Conservation (phyloP, 108 stramenopile genomes). For the Seminavis robusta region DNA sequence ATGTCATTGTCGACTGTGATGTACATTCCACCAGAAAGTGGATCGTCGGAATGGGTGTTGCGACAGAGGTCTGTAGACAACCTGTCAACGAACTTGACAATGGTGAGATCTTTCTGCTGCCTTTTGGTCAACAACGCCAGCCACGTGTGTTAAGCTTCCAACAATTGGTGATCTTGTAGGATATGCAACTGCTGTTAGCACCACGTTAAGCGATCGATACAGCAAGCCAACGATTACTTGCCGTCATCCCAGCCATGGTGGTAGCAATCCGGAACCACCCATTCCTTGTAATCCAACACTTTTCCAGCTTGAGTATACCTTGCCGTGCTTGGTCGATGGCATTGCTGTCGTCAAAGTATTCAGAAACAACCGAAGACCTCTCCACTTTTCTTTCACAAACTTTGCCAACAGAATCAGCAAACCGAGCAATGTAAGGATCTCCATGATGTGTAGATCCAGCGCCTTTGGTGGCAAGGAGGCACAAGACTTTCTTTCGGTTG, state of each 20-base stretch:
- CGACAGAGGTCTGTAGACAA: too few relatives aligned
- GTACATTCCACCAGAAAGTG: too few relatives aligned
- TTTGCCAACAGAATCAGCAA: constrained; percentile 1
- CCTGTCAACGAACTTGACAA: too few relatives aligned
- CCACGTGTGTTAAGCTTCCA: too few relatives aligned
- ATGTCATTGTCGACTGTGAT: too few relatives aligned
- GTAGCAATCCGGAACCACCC: constrained; percentile 14
- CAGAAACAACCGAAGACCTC: constrained; percentile 4
- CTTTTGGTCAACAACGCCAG: too few relatives aligned
- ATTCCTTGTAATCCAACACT: constrained; percentile 8
- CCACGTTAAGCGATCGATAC: too few relatives aligned
- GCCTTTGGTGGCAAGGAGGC: constrained; percentile 2
- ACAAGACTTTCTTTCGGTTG: constrained; percentile 1
- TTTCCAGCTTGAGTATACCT: constrained; percentile 11
- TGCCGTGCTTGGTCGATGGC: constrained; percentile 18
- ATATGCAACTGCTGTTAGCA: too few relatives aligned
- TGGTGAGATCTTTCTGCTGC: too few relatives aligned
- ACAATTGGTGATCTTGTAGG: too few relatives aligned
- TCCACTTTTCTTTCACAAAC: background rate
- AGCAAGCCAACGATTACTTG: too few relatives aligned
- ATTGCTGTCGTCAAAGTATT: constrained; percentile 8
- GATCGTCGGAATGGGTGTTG: too few relatives aligned
- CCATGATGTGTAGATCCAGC: constrained; percentile 2
- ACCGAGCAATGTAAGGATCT: constrained; percentile 12
- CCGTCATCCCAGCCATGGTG: constrained; percentile 10